Conservation (phyloP, 805 yeast species). For the Metschnikowia lachancei region DNA sequence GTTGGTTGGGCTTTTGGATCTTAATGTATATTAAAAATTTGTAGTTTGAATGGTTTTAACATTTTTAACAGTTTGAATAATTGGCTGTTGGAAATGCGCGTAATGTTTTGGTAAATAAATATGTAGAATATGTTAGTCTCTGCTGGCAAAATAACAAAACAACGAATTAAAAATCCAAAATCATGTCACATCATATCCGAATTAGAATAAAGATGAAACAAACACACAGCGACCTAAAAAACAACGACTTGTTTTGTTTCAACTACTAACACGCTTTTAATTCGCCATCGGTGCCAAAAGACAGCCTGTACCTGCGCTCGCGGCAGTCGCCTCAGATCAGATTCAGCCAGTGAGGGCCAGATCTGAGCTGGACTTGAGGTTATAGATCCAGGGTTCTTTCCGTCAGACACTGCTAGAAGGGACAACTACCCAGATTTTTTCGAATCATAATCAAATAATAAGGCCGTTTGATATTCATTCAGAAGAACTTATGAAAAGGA, state of each 20-base stretch:
- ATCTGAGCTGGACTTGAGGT: not conserved
- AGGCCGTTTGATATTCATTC: too few species aligned
- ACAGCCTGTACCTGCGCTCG: conserved; percentile 5
- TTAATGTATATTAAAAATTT: too few species aligned
- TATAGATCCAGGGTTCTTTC: not conserved
- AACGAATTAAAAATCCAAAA: not conserved
- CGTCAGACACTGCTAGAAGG: not conserved
- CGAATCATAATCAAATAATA: not conserved
- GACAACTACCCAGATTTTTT: not conserved
- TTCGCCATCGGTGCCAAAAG: not conserved
- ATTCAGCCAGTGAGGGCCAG: not conserved
- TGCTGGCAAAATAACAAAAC: too few species aligned
- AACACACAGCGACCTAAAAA: not conserved
- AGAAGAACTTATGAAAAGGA: too few species aligned
- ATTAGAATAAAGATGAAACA: not conserved
- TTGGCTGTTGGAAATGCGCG: too few species aligned
- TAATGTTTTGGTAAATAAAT: too few species aligned
- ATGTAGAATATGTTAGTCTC: too few species aligned
- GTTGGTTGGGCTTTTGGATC: too few species aligned
- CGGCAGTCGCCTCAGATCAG: conserved; percentile 1
- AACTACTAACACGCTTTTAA: not conserved
- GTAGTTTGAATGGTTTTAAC: too few species aligned
- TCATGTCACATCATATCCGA: too few species aligned
- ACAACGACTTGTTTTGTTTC: not conserved
- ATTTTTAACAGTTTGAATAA: too few species aligned